A percentile compares a stretch with the other conserved stretches of the same genome.
Conservation (phyloP, 768 basidiomycete genomes). For the Hericium coralloides region DNA sequence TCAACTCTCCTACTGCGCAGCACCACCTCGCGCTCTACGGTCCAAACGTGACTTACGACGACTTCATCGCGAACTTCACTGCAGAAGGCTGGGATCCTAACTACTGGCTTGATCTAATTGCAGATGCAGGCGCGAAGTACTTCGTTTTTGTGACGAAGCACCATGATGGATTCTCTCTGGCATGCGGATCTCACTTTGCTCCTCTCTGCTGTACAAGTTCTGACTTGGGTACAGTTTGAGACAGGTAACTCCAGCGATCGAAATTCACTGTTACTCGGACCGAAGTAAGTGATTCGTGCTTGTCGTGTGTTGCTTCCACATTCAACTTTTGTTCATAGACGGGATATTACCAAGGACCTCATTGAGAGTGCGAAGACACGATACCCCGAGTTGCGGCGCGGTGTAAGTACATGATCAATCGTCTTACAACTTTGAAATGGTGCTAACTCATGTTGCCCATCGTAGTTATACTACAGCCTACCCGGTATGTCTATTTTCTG, state of each 20-base stretch:
- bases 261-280: background rate
- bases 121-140: slow-evolving; percentile 50
- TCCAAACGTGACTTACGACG: slow-evolving; percentile 8
- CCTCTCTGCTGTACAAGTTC: background rate
- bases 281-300: background rate
- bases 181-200: background rate
- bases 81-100: slow-evolving; percentile 45
- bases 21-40: background rate
- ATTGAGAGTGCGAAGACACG: background rate
- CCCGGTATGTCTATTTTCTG: background rate
- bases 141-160: slow-evolving; percentile 58
- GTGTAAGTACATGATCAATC: background rate
- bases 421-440: background rate
- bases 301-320: background rate
- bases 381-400: background rate
- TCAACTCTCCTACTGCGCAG: background rate
- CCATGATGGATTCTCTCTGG: slow-evolving; percentile 47
- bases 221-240: background rate
- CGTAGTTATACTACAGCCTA: background rate
- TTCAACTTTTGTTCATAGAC: background rate
- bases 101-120: slow-evolving; percentile 46
- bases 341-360: background rate
- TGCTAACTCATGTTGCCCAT: background rate
- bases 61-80: slow-evolving; percentile 47
- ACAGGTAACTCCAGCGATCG: background rate